Evolutionary conservation across 441 rosid genomes (phyloP).

Genomic region (Arabidopsis lyrata): DNA sequence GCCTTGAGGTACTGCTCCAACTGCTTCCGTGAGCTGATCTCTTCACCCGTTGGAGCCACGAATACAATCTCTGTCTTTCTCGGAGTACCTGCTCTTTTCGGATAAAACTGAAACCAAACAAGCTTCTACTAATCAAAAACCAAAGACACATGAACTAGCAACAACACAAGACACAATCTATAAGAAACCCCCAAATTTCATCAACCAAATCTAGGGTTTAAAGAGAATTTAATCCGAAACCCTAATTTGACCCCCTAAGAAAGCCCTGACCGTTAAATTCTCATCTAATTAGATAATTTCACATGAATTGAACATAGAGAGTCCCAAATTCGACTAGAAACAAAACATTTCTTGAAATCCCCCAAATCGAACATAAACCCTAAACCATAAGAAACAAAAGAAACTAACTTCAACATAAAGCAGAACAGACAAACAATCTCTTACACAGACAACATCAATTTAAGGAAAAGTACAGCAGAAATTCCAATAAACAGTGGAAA

Average conservation of each 20-base stretch:
- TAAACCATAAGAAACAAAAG: conserved; percentile 4
- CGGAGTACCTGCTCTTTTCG: conserved; percentile 74
- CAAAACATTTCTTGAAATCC: conserved; percentile 6
- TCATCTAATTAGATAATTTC: background rate
- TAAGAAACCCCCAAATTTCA: conserved; percentile 32
- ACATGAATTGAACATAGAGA: conserved; percentile 8
- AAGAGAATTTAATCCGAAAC: conserved; percentile 15
- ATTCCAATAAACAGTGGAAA: background rate
- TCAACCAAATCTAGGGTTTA: conserved; percentile 34
- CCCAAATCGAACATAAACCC: conserved; percentile 31
- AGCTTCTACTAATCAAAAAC: conserved; percentile 20
- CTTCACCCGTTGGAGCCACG: conserved; percentile 91
- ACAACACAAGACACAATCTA: conserved; percentile 1
- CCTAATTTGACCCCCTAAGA: conserved; percentile 31
- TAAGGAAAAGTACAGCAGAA: background rate
- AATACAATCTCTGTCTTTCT: conserved; percentile 84
- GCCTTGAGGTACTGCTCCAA: conserved; percentile 89
- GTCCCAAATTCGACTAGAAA: background rate
- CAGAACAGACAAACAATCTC: conserved; percentile 12
- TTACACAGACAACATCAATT: conserved; percentile 16
- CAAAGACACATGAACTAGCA: background rate
- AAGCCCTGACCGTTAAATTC: background rate
- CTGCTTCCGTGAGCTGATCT: conserved; percentile 71
- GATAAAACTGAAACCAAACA: conserved; percentile 60
- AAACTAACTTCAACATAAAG: conserved; percentile 11